phyloP scores from a whole-genome alignment of 2,329 filamentous ascomycete genomes.

The Fusarium continuum region DNA sequence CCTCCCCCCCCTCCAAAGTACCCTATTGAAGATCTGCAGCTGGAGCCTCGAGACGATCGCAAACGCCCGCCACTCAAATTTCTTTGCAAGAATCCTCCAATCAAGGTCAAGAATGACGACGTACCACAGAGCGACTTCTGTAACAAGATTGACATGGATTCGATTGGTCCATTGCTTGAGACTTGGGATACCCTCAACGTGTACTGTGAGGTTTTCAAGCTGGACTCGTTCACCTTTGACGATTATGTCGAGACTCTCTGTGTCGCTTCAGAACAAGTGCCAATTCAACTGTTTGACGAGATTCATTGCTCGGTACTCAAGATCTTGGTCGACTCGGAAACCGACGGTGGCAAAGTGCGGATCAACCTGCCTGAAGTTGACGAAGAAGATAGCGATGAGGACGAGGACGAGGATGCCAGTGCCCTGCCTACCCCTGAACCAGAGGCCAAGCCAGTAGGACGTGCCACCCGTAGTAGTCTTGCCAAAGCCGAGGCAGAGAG shows the following conservation, averaged over 20 bases:
- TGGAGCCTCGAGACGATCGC: slow-evolving; percentile 72
- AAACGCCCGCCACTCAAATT: slow-evolving; percentile 81
- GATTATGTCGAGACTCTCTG: slow-evolving; percentile 91
- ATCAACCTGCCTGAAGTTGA: slow-evolving; percentile 79
- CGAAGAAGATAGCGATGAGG: slow-evolving; percentile 73
- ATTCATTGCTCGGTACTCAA: slow-evolving; percentile 93
- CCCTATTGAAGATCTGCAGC: slow-evolving; percentile 91
- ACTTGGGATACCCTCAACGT: slow-evolving; percentile 98
- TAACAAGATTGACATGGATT: slow-evolving; percentile 77
- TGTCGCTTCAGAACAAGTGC: slow-evolving; percentile 75
- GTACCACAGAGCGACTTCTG: slow-evolving; percentile 19
- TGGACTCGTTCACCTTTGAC: slow-evolving; percentile 98
- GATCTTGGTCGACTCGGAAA: slow-evolving; percentile 79
- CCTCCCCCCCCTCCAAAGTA: slow-evolving; percentile 86
- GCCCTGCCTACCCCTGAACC: slow-evolving; percentile 72
- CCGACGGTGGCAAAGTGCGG: slow-evolving; percentile 80
- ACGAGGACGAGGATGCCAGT: slow-evolving; percentile 65
- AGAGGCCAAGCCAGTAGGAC: slow-evolving; percentile 70
- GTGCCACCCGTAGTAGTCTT: slow-evolving; percentile 86
- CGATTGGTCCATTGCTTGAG: slow-evolving; percentile 85
- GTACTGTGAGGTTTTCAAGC: slow-evolving; percentile 92
- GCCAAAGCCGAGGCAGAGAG: slow-evolving; percentile 81
- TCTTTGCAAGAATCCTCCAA: slow-evolving; percentile 72
- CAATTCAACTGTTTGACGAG: slow-evolving; percentile 88
- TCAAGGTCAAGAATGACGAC: slow-evolving; percentile 54